These are phyloP conservation scores for Lentinula edodes DNA, from an alignment of 768 basidiomycete genomes.

Conservation along the genomic window DNA sequence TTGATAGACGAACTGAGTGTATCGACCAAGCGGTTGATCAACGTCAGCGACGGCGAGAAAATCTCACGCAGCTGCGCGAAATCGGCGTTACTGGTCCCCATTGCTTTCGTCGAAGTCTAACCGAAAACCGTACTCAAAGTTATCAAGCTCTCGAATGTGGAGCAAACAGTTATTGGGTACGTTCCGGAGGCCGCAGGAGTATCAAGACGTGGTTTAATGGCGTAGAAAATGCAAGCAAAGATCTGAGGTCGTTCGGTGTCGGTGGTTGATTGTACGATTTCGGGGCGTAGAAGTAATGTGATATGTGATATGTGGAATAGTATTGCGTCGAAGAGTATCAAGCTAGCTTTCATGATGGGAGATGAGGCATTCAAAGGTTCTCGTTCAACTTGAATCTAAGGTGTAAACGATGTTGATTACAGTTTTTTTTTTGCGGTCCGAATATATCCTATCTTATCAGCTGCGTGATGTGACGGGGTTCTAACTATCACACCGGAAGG, in stretches of 20 bases:
- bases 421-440: no score
- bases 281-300: slow-evolving; percentile 46
- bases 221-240: slow-evolving; percentile 63
- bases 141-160: slow-evolving; percentile 51
- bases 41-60: slow-evolving; percentile 42
- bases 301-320: slow-evolving; percentile 44
- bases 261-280: slow-evolving; percentile 28
- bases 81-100: slow-evolving; percentile 17
- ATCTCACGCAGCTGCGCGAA: slow-evolving; percentile 38
- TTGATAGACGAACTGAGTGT: slow-evolving; percentile 33
- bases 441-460: no score
- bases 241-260: slow-evolving; percentile 35
- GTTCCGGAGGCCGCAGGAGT: slow-evolving; percentile 17
- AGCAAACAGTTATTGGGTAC: slow-evolving; percentile 44
- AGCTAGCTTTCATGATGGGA: slow-evolving; percentile 30
- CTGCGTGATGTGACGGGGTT: no score
- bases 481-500: slow-evolving; percentile 57
- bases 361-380: slow-evolving; percentile 29
- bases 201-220: slow-evolving; percentile 25
- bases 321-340: slow-evolving; percentile 49
- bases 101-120: slow-evolving; percentile 22
- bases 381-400: slow-evolving; percentile 32
- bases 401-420: no score
- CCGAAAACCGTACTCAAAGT: slow-evolving; percentile 43
- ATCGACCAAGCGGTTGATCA: slow-evolving; percentile 46